phyloP scores from a whole-genome alignment of 2,329 filamentous ascomycete genomes.

The Ophiostoma fasciatum region DNA sequence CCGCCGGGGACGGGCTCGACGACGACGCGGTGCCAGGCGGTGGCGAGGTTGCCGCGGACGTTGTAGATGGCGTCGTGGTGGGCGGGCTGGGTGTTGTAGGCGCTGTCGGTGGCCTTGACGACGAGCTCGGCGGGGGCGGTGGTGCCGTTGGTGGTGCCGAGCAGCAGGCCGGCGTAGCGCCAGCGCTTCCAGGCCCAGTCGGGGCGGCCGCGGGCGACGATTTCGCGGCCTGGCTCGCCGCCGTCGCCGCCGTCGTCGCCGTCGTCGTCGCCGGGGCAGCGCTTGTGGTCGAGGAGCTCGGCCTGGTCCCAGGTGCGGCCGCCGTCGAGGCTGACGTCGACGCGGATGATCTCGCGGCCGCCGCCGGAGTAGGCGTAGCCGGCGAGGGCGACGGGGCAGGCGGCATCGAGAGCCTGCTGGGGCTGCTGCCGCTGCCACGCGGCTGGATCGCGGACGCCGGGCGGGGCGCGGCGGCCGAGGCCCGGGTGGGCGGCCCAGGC shows the following conservation, averaged over 20 bases:
- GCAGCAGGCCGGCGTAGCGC: slow-evolving; percentile 35
- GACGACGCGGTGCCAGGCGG: slow-evolving; percentile 48
- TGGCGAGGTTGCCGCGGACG: slow-evolving; percentile 47
- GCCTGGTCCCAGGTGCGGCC: slow-evolving; percentile 52
- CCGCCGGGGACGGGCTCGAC: slow-evolving; percentile 49
- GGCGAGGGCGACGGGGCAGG: slow-evolving; percentile 26
- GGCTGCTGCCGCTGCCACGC: slow-evolving; percentile 8
- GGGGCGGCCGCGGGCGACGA: slow-evolving; percentile 16
- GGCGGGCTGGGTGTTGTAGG: slow-evolving; percentile 53
- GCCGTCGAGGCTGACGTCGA: slow-evolving; percentile 50
- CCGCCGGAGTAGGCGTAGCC: slow-evolving; percentile 58
- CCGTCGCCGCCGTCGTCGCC: neutral
- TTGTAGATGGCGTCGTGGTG: slow-evolving; percentile 46
- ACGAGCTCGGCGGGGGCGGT: slow-evolving; percentile 30
- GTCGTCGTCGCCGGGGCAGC: neutral
- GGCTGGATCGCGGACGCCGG: slow-evolving; percentile 9
- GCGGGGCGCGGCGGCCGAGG: slow-evolving; percentile 3
- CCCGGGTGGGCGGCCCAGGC: slow-evolving; percentile 24
- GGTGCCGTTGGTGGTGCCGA: neutral
- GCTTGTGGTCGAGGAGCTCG: slow-evolving; percentile 33
- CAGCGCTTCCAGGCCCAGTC: slow-evolving; percentile 52
- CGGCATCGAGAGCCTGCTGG: neutral
- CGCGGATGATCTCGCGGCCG: slow-evolving; percentile 49
- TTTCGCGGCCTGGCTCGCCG: neutral
- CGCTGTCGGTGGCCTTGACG: slow-evolving; percentile 51